Base-by-base conservation (phyloP, 768 basidiomycete species). In the Suillus hirtellus region DNA sequence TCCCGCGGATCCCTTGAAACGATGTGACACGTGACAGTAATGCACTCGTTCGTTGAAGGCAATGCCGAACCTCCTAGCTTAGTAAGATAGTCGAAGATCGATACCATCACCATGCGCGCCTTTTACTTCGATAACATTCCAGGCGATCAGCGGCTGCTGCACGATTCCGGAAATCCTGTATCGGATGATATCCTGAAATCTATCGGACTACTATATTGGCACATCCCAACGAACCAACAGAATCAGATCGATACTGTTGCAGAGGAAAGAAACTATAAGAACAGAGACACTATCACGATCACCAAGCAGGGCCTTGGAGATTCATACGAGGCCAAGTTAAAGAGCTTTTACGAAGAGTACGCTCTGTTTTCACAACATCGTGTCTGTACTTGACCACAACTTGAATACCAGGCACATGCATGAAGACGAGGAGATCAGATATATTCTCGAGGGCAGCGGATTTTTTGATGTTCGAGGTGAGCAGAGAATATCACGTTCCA, bases 381-480 rank as follows among this genome's bases (percentile, higher is more conserved):
- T 15, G 27, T 24, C 24, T 40, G 12, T 27, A 8, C 11, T 27
- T 3, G 66, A 63, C 17, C 7, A 42, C 11, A 15, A 50, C 27
- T 50, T 50, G 15, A 50, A 42, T 58, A 1, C 31, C 67, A 93
- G 92, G 70, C 95, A 97, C 69, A 84, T 98, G 81, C 96, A 97
- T 69, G 94, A 97, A 75, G 96, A 98, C 69, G 95, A 98, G 70
- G 95, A 98, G 76, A 96, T 96, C 70, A 83, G 96, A 10, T 98
- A 92, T 70, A 87, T 96, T 68, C 81, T 94, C 46, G 80, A 83
- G 1, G 96, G 96, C 15, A 87, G 86, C 47, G 95, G 95, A 0
- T 99, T 87, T 81, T 98, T 96, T 71, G 96, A 98, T 69, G 85
- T 98, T 49, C 84, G 95, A 63, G 92, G 92, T 91, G 65, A 63